phyloP scores from a whole-genome alignment of 257 asterid species.

The Fraxinus quadrangulata region DNA sequence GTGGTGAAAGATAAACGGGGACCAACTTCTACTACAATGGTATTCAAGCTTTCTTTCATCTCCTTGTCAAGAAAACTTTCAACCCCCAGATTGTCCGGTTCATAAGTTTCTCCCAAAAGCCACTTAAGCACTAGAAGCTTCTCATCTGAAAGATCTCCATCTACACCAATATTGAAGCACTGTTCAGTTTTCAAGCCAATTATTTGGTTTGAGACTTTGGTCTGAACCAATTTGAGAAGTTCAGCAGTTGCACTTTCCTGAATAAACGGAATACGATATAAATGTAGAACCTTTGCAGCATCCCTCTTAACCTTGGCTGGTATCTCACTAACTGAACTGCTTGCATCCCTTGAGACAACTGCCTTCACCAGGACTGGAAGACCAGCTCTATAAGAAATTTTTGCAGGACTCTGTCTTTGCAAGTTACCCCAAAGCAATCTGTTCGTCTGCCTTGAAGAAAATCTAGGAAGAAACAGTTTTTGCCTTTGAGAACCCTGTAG shows the following conservation, averaged over 20 bases:
- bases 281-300: slow-evolving; percentile 60
- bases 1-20: slow-evolving; percentile 89
- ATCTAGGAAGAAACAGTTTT: slow-evolving; percentile 44
- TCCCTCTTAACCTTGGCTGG: slow-evolving; percentile 25
- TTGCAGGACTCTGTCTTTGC: slow-evolving; percentile 26
- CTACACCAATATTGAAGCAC: slow-evolving; percentile 78
- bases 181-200: slow-evolving; percentile 77
- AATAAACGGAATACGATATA: slow-evolving; percentile 59
- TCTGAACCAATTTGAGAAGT: slow-evolving; percentile 64
- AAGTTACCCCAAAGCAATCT: slow-evolving; percentile 57
- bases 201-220: slow-evolving; percentile 59
- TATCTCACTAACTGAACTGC: slow-evolving; percentile 34
- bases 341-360: slow-evolving; percentile 48
- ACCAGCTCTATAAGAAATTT: slow-evolving; percentile 28
- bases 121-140: slow-evolving; percentile 68
- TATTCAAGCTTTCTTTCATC: slow-evolving; percentile 27
- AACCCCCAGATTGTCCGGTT: slow-evolving; percentile 65
- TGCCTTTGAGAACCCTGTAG: slow-evolving; percentile 58
- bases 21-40: slow-evolving; percentile 75
- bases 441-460: slow-evolving; percentile 40
- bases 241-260: slow-evolving; percentile 67
- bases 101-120: slow-evolving; percentile 87
- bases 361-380: slow-evolving; percentile 40
- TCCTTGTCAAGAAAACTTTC: slow-evolving; percentile 68
- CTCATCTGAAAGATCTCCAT: slow-evolving; percentile 51